Evolutionary conservation across 805 yeast genomes (phyloP).

Genomic region (Tanozyma kutaoensis): DNA sequence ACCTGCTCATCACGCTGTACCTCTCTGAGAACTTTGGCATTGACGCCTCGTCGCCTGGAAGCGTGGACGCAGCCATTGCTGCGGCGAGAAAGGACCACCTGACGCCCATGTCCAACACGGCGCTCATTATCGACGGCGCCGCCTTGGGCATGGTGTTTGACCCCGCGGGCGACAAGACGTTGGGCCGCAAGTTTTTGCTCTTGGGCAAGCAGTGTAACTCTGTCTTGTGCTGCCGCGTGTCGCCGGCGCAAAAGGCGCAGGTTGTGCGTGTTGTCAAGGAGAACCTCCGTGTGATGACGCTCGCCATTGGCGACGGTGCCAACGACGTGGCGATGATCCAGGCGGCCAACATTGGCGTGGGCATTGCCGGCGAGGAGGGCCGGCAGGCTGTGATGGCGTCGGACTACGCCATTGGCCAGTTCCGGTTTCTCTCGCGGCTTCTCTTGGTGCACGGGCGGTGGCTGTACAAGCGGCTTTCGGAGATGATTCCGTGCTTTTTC

Average conservation of each 20-base stretch:
- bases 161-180: slow-evolving; percentile 20
- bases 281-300: slow-evolving; percentile 65
- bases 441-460: slow-evolving; percentile 74
- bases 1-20: slow-evolving; percentile 36
- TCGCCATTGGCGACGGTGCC: slow-evolving; percentile 83
- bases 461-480: slow-evolving; percentile 72
- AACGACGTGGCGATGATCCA: slow-evolving; percentile 89
- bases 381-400: slow-evolving; percentile 83
- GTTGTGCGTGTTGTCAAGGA: slow-evolving; percentile 71
- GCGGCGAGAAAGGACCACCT: slow-evolving; percentile 46
- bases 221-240: slow-evolving; percentile 77
- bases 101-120: slow-evolving; percentile 56
- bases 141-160: slow-evolving; percentile 46
- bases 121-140: slow-evolving; percentile 70
- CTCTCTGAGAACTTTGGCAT: slow-evolving; percentile 41
- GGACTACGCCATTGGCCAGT: slow-evolving; percentile 78
- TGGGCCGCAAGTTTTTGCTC: slow-evolving; percentile 40
- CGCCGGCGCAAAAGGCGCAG: slow-evolving; percentile 81
- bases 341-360: slow-evolving; percentile 78
- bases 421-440: slow-evolving; percentile 54
- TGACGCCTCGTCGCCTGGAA: slow-evolving; percentile 47
- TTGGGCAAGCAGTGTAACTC: slow-evolving; percentile 72
- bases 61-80: slow-evolving; percentile 35
- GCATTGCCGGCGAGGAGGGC: slow-evolving; percentile 89
- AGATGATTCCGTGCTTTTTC: slow-evolving; percentile 75